phyloP scores from a whole-genome alignment of 768 basidiomycete species.

The Pholiota microspora region DNA sequence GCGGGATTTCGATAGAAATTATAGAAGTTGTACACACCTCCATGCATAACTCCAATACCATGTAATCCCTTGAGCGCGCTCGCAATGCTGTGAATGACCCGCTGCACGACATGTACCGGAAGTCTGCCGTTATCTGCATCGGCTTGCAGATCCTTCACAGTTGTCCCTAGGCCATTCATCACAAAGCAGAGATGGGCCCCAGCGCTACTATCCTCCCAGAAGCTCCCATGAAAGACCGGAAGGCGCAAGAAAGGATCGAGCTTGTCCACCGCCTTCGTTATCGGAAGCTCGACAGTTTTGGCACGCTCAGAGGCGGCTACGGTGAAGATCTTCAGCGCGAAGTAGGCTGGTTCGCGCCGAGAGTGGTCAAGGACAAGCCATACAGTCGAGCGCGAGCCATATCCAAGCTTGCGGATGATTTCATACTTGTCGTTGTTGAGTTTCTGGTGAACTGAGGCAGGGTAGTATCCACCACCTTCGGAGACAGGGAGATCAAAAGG shows the following conservation, averaged over 20 bases:
- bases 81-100: constrained; percentile 2
- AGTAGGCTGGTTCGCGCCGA: background rate
- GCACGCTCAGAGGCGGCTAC: constrained; percentile 4
- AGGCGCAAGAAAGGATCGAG: too few relatives aligned
- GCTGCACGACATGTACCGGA: constrained; percentile 14
- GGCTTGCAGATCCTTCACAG: constrained; percentile 7
- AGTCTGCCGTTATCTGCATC: constrained; percentile 10
- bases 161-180: background rate
- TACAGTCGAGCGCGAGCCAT: constrained; percentile 15
- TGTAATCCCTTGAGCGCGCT: constrained; percentile 2
- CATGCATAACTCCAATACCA: background rate
- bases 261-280: too few relatives aligned
- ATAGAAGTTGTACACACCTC: constrained; percentile 5
- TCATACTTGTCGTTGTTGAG: constrained; percentile 11
- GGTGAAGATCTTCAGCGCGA: constrained; percentile 12
- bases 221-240: too few relatives aligned
- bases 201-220: too few relatives aligned
- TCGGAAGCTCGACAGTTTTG: too few relatives aligned
- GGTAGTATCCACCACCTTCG: background rate
- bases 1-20: background rate
- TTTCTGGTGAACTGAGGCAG: constrained; percentile 11
- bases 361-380: constrained; percentile 8
- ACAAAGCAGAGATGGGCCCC: constrained; percentile 18
- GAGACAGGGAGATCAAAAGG: too few relatives aligned
- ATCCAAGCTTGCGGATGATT: constrained; percentile 20